Evolutionary conservation across 768 basidiomycete genomes (phyloP).

Genomic region (Mycena belliarum): DNA sequence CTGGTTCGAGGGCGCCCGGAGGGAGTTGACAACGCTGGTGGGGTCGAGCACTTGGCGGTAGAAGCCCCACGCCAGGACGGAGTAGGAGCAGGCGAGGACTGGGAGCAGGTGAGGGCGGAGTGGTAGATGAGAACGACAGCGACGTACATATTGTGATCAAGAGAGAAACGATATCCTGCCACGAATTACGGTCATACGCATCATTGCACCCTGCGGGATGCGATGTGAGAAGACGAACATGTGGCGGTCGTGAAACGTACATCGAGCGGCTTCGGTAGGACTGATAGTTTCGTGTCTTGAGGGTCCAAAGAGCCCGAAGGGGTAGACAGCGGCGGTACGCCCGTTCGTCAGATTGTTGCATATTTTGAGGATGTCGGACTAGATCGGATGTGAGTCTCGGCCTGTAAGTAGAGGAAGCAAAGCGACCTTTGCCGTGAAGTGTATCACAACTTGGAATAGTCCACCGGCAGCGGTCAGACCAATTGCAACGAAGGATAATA

Average conservation of each 20-base stretch:
- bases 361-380: slow-evolving; percentile 60
- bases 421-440: slow-evolving; percentile 68
- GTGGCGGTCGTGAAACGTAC: slow-evolving; percentile 36
- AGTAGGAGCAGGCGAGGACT: slow-evolving; percentile 66
- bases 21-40: slow-evolving; percentile 50
- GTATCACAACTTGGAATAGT: slow-evolving; percentile 57
- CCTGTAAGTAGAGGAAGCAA: background rate
- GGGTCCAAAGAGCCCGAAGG: slow-evolving; percentile 61
- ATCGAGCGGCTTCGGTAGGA: slow-evolving; percentile 42
- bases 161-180: slow-evolving; percentile 66
- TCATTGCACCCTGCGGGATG: slow-evolving; percentile 55
- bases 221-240: slow-evolving; percentile 12
- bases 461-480: slow-evolving; percentile 53
- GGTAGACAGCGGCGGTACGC: slow-evolving; percentile 27
- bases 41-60: slow-evolving; percentile 79
- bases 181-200: slow-evolving; percentile 65
- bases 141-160: slow-evolving; percentile 59
- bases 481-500: slow-evolving; percentile 46
- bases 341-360: slow-evolving; percentile 48
- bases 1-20: slow-evolving; percentile 46
- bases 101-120: background rate
- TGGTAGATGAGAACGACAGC: background rate
- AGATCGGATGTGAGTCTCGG: background rate
- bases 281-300: slow-evolving; percentile 31
- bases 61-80: slow-evolving; percentile 66